phyloP scores from a whole-genome alignment of 495 filamentous ascomycete genomes.

The Aspergillus sparsus region DNA sequence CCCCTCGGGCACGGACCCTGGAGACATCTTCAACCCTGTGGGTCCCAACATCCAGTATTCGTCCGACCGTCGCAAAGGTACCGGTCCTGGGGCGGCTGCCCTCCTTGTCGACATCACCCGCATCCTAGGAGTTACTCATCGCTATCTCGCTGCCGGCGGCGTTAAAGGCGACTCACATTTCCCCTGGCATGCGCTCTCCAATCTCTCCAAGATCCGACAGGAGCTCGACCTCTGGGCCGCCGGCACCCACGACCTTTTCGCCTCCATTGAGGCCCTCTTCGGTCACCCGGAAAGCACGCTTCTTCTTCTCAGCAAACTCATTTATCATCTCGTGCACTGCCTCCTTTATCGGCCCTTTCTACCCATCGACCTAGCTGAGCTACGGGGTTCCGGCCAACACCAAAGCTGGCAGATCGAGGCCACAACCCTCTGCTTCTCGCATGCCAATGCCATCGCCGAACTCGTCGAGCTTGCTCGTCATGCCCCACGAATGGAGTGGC shows the following conservation, averaged over 20 bases:
- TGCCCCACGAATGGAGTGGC: slow-evolving; percentile 72
- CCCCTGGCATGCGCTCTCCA: slow-evolving; percentile 83
- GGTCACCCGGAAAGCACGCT: slow-evolving; percentile 75
- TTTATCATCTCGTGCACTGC: slow-evolving; percentile 83
- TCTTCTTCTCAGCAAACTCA: slow-evolving; percentile 76
- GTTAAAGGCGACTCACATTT: slow-evolving; percentile 88
- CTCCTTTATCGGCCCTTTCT: slow-evolving; percentile 83
- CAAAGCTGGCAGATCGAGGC: slow-evolving; percentile 90
- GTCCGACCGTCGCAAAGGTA: slow-evolving; percentile 64
- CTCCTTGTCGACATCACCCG: slow-evolving; percentile 81
- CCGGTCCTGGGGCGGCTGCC: slow-evolving; percentile 69
- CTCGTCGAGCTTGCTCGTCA: slow-evolving; percentile 73
- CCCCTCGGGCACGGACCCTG: slow-evolving; percentile 56
- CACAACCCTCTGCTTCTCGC: slow-evolving; percentile 81
- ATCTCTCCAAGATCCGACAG: slow-evolving; percentile 80
- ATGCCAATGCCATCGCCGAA: slow-evolving; percentile 84
- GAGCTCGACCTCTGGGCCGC: slow-evolving; percentile 84
- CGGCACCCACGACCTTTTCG: slow-evolving; percentile 76
- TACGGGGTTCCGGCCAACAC: slow-evolving; percentile 76
- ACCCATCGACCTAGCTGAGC: slow-evolving; percentile 76
- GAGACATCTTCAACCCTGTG: slow-evolving; percentile 70
- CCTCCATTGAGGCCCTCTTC: slow-evolving; percentile 70
- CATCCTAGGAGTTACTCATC: slow-evolving; percentile 78
- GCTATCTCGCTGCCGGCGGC: slow-evolving; percentile 79
- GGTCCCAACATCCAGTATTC: slow-evolving; percentile 70